Conservation (phyloP, 2,329 filamentous ascomycete genomes). For the Lasiodiplodia sp. region DNA sequence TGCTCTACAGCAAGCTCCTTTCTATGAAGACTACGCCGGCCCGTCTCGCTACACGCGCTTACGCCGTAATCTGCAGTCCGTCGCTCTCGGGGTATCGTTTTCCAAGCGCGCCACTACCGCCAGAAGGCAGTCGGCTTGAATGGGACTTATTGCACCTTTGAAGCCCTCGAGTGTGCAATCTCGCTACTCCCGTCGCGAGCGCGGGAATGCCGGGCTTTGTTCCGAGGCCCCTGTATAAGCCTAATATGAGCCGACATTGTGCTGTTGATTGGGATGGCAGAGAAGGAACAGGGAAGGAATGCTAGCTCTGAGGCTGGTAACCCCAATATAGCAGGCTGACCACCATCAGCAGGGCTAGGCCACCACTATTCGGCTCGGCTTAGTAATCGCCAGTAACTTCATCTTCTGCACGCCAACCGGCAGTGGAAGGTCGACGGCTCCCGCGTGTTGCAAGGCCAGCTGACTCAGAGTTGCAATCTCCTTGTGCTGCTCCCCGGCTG, state of each 20-base stretch:
- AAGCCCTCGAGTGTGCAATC: not conserved
- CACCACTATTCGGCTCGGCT: not conserved
- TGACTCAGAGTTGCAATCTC: not conserved
- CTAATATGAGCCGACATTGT: not conserved
- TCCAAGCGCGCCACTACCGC: constrained; percentile 1
- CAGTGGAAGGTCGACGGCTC: not conserved
- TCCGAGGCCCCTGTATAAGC: constrained; percentile 1
- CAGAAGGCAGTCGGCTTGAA: constrained; percentile 5
- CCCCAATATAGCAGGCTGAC: not conserved
- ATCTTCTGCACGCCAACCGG: not conserved
- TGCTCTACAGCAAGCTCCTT: constrained; percentile 1
- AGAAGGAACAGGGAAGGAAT: not conserved
- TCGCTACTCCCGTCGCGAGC: not conserved
- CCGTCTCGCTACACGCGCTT: constrained; percentile 29
- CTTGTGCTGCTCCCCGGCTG: not conserved
- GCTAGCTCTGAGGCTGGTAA: not conserved
- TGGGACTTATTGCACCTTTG: not conserved
- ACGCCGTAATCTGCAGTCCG: constrained; percentile 11
- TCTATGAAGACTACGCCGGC: not conserved
- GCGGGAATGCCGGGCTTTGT: not conserved
- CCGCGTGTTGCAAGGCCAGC: constrained; percentile 3
- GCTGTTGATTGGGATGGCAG: not conserved
- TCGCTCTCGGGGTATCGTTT: not conserved
- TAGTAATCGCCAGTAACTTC: not conserved
- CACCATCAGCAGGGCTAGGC: not conserved